Evolutionary conservation across 2,329 filamentous ascomycete species (phyloP), one percentile per base, ranked within the genome.

Genomic region (Cercospora sojina): DNA sequence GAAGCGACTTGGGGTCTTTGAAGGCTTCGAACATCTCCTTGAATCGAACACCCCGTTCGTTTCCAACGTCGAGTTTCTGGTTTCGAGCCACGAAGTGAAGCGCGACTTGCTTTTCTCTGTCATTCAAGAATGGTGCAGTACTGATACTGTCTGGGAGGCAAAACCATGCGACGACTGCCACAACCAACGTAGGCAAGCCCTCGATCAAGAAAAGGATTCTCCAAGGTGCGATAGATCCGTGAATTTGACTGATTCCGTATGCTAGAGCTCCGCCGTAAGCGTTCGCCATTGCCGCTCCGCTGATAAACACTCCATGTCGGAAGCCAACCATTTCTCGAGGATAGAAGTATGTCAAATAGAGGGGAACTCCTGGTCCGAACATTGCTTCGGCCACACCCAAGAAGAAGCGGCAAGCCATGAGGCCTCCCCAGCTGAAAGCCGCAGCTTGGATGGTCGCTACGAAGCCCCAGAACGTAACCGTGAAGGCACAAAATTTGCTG

Each of bases 201-300:
- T 91, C 88, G 5, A 90, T 85, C 5, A 90, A 78, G 67, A 86
- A 86, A 3, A 86, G 70, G 2, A 85, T 79, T 38, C 87, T 83
- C 90, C 90, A 92, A 64, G 83, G 86, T 2, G 85, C 83, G 51
- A 91, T 77, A 16, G 80, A 75, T 2, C 82, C 80, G 71, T 84
- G 81, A 12, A 87, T 86, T 29, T 85, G 85, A 8, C 87, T 87
- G 74, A 91, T 89, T 4, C 84, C 86, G 65, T 87, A 90, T 1
- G 87, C 88, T 8, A 84, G 74, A 3, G 87, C 88, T 2, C 88
- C 88, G 0, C 92, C 91, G 75, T 96, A 93, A 1, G 88, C 89
- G 49, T 91, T 95, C 1, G 92, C 92, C 3, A 96, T 83, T 1
- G 89, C 88, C 0, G 88, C 87, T 3, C 80, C 80, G 10, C 75